Evolutionary conservation across 1,284 basidiomycete species (phyloP).

Genomic region (Pterula multifida): DNA sequence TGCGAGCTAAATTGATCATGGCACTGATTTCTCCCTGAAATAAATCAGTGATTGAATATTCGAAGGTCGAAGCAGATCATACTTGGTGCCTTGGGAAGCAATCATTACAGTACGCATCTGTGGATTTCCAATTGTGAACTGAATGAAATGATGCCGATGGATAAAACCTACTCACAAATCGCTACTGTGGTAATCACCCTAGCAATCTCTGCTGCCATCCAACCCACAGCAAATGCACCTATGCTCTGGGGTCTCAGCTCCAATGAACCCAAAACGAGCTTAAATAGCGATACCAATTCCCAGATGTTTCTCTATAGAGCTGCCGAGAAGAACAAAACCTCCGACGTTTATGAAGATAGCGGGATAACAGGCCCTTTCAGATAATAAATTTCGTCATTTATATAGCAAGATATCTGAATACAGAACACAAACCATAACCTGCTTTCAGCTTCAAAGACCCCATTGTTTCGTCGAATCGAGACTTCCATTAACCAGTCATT

Average conservation of each 20-base stretch:
- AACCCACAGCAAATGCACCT: constrained; percentile 14
- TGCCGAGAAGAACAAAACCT: constrained; percentile 32
- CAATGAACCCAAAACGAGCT: no score
- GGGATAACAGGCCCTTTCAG: constrained; percentile 30
- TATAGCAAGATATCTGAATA: background rate
- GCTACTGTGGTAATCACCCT: constrained; percentile 23
- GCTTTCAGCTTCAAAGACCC: constrained; percentile 38
- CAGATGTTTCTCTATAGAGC: constrained; percentile 24
- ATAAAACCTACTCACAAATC: constrained; percentile 17
- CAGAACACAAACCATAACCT: constrained; percentile 31
- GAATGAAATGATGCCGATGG: background rate
- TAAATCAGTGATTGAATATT: background rate
- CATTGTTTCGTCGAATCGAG: constrained; percentile 29
- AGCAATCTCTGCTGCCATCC: background rate
- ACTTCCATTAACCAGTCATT: constrained; percentile 34
- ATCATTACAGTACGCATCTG: constrained; percentile 20
- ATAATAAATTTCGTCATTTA: no score
- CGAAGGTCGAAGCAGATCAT: background rate
- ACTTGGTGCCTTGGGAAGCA: constrained; percentile 23
- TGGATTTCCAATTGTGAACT: background rate
- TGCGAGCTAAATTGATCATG: constrained; percentile 35
- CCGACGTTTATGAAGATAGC: constrained; percentile 33
- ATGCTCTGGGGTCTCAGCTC: constrained; percentile 13
- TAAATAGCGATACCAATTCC: background rate
- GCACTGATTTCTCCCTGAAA: constrained; percentile 32